Conservation (phyloP, 116 monocot species). For the Cymodocea nodosa region DNA sequence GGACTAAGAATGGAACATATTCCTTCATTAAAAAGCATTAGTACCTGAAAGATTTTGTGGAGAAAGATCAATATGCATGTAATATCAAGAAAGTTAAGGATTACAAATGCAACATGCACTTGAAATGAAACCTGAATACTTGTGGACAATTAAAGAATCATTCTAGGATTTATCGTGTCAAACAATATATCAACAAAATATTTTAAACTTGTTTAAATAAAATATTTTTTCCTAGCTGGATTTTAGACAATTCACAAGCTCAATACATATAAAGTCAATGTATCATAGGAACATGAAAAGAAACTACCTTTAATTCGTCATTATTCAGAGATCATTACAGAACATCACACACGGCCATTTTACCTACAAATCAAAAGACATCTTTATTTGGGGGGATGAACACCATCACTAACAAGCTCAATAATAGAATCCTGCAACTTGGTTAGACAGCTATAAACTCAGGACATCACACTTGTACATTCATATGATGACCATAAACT, state of each 20-base stretch:
- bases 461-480: not conserved
- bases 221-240: not conserved
- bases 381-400: constrained; percentile 73
- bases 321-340: constrained; percentile 89
- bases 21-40: too few species aligned
- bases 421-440: constrained; percentile 42
- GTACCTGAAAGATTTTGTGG: too few species aligned
- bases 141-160: not conserved
- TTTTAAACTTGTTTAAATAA: not conserved
- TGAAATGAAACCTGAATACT: too few species aligned
- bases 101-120: too few species aligned
- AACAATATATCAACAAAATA: constrained; percentile 1
- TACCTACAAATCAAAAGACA: constrained; percentile 93
- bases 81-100: too few species aligned
- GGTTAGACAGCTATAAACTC: constrained; percentile 8
- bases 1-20: too few species aligned
- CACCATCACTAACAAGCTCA: constrained; percentile 54
- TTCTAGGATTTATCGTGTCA: not conserved
- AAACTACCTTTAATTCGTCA: constrained; percentile 77
- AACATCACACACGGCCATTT: constrained; percentile 68
- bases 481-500: not conserved
- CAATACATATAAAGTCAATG: constrained; percentile 4
- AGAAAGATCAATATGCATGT: too few species aligned
- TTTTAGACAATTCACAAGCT: constrained; percentile 3
- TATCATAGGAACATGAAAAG: constrained; percentile 33